Evolutionary conservation across 768 basidiomycete genomes (phyloP).

Genomic region (Erythrobasidium yunnanense): DNA sequence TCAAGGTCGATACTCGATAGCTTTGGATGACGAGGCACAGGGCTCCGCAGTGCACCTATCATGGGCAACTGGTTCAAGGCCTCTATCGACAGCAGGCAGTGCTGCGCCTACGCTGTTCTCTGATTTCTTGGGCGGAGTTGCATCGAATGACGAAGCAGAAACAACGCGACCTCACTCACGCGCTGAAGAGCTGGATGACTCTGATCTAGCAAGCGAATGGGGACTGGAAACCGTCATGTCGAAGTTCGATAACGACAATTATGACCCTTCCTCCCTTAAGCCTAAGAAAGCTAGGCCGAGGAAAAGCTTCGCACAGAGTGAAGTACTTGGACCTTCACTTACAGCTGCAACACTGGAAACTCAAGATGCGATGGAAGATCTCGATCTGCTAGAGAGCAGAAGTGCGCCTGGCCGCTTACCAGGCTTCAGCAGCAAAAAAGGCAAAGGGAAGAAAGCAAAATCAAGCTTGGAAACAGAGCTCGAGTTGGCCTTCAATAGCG

Average conservation of each 20-base stretch:
- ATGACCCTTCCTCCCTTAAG: neutral
- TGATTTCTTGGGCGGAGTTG: too few species aligned
- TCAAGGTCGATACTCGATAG: too few species aligned
- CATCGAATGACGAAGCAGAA: too few species aligned
- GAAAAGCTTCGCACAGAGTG: neutral
- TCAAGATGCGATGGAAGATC: neutral
- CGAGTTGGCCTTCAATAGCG: constrained; percentile 6
- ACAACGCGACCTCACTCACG: too few species aligned
- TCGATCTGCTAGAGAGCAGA: neutral
- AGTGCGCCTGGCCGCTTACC: neutral
- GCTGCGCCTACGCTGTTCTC: too few species aligned
- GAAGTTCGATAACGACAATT: constrained; percentile 11
- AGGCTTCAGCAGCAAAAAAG: neutral
- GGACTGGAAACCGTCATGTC: constrained; percentile 14
- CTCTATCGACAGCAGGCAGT: too few species aligned
- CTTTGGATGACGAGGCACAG: too few species aligned
- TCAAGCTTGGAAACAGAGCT: constrained; percentile 11
- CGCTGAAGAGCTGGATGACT: constrained; percentile 12
- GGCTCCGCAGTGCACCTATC: too few species aligned
- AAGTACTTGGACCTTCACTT: too few species aligned
- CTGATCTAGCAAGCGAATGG: constrained; percentile 17
- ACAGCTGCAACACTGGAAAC: neutral
- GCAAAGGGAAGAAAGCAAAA: neutral
- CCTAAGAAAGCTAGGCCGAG: neutral
- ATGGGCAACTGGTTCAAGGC: too few species aligned